These are phyloP conservation scores for Epichloe sp. DNA, from an alignment of 2,329 filamentous ascomycete genomes.

Conservation along the genomic window DNA sequence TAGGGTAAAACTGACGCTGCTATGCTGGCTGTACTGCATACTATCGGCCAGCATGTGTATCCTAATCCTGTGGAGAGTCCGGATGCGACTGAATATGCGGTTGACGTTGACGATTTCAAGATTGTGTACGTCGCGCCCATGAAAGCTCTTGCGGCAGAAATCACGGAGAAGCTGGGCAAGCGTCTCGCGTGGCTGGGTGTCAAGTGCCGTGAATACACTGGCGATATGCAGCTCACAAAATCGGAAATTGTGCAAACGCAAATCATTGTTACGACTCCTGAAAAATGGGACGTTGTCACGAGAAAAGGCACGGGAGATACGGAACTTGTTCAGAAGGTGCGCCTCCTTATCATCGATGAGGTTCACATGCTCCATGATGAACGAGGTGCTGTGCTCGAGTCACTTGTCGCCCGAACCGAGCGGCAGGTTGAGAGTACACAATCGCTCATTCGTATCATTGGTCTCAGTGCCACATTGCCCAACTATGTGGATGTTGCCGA, in stretches of 20 bases:
- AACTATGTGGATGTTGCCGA: slow-evolving; percentile 97
- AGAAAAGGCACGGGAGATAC: slow-evolving; percentile 95
- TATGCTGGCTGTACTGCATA: slow-evolving; percentile 89
- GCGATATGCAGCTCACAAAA: slow-evolving; percentile 98
- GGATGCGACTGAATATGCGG: slow-evolving; percentile 62
- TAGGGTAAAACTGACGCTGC: slow-evolving; percentile 94
- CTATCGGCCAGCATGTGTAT: slow-evolving; percentile 69
- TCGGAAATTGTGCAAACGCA: slow-evolving; percentile 91
- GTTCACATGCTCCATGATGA: slow-evolving; percentile 99
- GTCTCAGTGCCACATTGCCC: slow-evolving; percentile 85
- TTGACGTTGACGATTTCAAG: slow-evolving; percentile 85
- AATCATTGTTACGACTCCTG: slow-evolving; percentile 95
- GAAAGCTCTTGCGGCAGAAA: slow-evolving; percentile 94
- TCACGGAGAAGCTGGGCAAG: slow-evolving; percentile 87
- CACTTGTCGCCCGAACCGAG: slow-evolving; percentile 86
- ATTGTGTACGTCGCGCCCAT: slow-evolving; percentile 98
- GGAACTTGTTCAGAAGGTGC: slow-evolving; percentile 92
- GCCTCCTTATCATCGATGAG: slow-evolving; percentile 92
- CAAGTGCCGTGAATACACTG: slow-evolving; percentile 84
- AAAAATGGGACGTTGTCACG: slow-evolving; percentile 99
- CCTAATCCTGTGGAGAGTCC: slow-evolving; percentile 69
- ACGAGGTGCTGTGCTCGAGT: slow-evolving; percentile 89
- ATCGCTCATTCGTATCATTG: slow-evolving; percentile 89
- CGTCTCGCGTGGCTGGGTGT: slow-evolving; percentile 88
- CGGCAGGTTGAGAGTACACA: slow-evolving; percentile 97